These are phyloP conservation scores for Hibiscus mutabilis DNA, from an alignment of 345 rosid species.

Conservation along the genomic window DNA sequence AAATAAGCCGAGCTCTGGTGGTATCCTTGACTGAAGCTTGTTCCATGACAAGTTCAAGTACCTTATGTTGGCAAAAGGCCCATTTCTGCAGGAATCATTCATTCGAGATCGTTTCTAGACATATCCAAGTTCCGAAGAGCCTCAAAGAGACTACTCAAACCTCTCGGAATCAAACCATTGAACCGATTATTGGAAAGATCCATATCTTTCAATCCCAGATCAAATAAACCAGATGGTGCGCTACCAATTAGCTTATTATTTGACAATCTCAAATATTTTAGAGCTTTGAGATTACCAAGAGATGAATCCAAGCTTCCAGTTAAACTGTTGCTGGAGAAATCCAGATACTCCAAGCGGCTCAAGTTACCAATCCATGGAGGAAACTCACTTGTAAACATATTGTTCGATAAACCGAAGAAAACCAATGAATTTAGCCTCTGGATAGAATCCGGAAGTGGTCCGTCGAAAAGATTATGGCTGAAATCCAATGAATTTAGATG, in stretches of 20 bases:
- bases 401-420: constrained; percentile 43
- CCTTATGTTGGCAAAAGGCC: constrained; percentile 29
- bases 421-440: constrained; percentile 32
- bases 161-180: constrained; percentile 53
- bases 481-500: constrained; percentile 55
- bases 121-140: constrained; percentile 51
- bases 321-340: constrained; percentile 54
- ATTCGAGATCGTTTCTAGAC: constrained; percentile 59
- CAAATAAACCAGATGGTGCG: constrained; percentile 59
- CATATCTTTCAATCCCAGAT: constrained; percentile 61
- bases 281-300: constrained; percentile 43
- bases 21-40: constrained; percentile 50
- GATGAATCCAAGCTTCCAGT: constrained; percentile 57
- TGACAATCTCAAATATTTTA: constrained; percentile 47
- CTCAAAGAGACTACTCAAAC: constrained; percentile 48
- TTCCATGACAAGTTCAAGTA: constrained; percentile 83
- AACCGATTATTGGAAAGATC: constrained; percentile 60
- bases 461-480: constrained; percentile 52
- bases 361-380: constrained; percentile 60
- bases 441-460: constrained; percentile 49
- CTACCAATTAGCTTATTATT: constrained; percentile 49
- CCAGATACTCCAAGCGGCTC: constrained; percentile 44
- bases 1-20: constrained; percentile 65
- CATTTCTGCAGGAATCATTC: constrained; percentile 57
- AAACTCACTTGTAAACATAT: constrained; percentile 53